These are phyloP conservation scores for Saccharomyces hybrid DNA, from an alignment of 1,139 yeast species.

Conservation along the genomic window DNA sequence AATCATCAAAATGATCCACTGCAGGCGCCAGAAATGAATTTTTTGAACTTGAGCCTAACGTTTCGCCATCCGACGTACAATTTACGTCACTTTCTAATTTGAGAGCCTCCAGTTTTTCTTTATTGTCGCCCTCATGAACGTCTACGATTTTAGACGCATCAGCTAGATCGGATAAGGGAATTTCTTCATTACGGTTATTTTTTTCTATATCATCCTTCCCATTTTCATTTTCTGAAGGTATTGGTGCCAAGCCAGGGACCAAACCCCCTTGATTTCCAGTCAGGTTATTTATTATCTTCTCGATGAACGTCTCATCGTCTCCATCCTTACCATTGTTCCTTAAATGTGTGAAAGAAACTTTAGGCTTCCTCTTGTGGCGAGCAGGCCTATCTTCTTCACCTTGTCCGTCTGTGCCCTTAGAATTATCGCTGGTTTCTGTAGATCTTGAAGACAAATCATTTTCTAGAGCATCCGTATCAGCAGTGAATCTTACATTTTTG, in stretches of 20 bases:
- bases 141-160: slow-evolving; percentile 29
- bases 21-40: slow-evolving; percentile 30
- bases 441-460: slow-evolving; percentile 3
- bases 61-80: slow-evolving; percentile 8
- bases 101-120: slow-evolving; percentile 5
- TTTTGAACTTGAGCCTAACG: slow-evolving; percentile 19
- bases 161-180: slow-evolving; percentile 19
- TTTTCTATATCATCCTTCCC: slow-evolving; percentile 9
- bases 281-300: slow-evolving; percentile 23
- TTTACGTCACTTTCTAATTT: slow-evolving; percentile 6
- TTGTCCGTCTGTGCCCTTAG: slow-evolving; percentile 5
- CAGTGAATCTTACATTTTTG: slow-evolving; percentile 12
- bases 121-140: slow-evolving; percentile 19
- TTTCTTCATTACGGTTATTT: slow-evolving; percentile 12
- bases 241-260: slow-evolving; percentile 26
- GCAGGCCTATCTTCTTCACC: slow-evolving; percentile 16
- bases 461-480: slow-evolving; percentile 5
- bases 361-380: slow-evolving; percentile 7
- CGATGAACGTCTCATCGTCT: slow-evolving; percentile 19
- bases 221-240: slow-evolving; percentile 4
- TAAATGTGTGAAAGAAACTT: slow-evolving; percentile 13
- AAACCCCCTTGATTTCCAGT: slow-evolving; percentile 28
- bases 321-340: slow-evolving; percentile 17
- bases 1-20: slow-evolving; percentile 20
- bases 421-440: background rate